Base-by-base conservation (phyloP, 164 flowering plant genomes). In the Stephania japonica region DNA sequence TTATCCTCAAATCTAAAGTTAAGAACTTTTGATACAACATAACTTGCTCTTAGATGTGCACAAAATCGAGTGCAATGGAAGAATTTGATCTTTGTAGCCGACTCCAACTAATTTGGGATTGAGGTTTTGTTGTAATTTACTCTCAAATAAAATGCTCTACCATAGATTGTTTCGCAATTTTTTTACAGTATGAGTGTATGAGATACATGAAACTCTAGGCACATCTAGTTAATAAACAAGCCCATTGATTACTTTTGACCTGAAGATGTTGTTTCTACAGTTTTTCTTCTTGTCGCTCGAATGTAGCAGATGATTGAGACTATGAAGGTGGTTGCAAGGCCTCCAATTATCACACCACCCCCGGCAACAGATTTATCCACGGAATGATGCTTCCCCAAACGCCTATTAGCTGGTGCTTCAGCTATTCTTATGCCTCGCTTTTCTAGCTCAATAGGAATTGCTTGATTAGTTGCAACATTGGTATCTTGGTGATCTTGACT, bases 331-430 rank as follows among this genome's bases (percentile, higher is more conserved):
- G 90, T 80, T 41, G 83, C 94, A 13, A 90, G 83, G 24, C 91
- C 88, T 0, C 91, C 94, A 0, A 90, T 78, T 56, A 90, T 88
- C 32, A 88, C 86, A 4, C 90, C 88, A 6, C 89, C 94, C 0
- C 89, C 91, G 0, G 85, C 86, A 8, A 87, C 71, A 0, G 94
- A 90, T 73, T 80, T 84, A 42, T 88, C 88, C 5, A 27, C 7
- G 0, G 84, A 78, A 53, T 72, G 81, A 67, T 80, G 86, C 56
- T 76, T 64, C 14, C 50, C 70, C 24, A 42, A 16, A 26, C 65
- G 70, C 23, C 69, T 56, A 11, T 9, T 50, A 7, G 8, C 50
- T 16, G 83, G 44, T 62, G 80, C 63, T 79, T 81, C 38, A 0
- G 42, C 73, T 23, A 42, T 32, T 50, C 62, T 68, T 18, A 67